Percentiles rank a stretch among this genome's conserved stretches.
phyloP scores from a whole-genome alignment of 1,284 basidiomycete species.

The Ustilago xerochloae region DNA sequence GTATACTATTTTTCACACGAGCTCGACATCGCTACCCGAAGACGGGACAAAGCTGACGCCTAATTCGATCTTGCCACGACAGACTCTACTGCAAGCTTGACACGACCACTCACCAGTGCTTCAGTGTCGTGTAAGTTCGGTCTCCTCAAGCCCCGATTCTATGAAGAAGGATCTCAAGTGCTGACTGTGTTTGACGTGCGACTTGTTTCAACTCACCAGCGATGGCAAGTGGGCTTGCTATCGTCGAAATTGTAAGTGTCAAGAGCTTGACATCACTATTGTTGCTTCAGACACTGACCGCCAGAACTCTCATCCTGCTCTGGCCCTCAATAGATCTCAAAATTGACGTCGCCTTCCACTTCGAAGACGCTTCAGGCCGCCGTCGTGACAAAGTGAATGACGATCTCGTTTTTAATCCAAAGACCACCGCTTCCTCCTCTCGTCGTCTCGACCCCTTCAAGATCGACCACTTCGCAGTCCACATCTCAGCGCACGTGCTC shows the following conservation, averaged over 20 bases:
- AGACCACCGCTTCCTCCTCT: neutral
- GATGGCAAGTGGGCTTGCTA: conserved; percentile 54
- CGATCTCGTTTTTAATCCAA: conserved; percentile 14
- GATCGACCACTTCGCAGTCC: conserved; percentile 27
- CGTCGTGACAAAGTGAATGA: conserved; percentile 8
- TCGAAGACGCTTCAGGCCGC: conserved; percentile 18
- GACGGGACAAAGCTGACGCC: neutral
- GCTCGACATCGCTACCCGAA: too few species aligned
- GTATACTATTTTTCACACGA: too few species aligned
- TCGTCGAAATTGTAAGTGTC: conserved; percentile 37
- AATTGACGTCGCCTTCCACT: conserved; percentile 32
- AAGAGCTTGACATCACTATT: neutral
- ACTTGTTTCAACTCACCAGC: neutral
- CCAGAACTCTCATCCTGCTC: neutral
- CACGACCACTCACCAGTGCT: conserved; percentile 45
- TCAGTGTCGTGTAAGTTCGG: conserved; percentile 28
- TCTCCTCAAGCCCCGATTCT: neutral
- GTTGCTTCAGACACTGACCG: neutral
- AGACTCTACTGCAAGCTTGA: conserved; percentile 36
- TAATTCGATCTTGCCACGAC: neutral
- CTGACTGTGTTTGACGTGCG: neutral
- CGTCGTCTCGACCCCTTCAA: neutral
- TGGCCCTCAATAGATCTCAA: conserved; percentile 20
- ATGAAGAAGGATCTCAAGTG: neutral
- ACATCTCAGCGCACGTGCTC: conserved; percentile 36